phyloP scores from a whole-genome alignment of 75 land plant genomes.

The Cupressus sempervirens region DNA sequence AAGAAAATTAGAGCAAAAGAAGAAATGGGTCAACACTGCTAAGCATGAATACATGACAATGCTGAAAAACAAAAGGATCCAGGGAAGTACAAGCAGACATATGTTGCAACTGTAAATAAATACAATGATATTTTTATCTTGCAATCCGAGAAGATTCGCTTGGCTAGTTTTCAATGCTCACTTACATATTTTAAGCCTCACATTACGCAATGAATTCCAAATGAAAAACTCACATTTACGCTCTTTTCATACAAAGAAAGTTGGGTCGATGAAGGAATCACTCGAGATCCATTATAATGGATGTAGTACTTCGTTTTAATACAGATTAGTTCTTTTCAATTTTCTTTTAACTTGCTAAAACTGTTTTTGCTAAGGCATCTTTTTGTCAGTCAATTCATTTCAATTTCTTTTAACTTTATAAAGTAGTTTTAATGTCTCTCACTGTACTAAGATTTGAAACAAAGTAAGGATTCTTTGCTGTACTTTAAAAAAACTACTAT shows the following conservation, averaged over 20 bases:
- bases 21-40: background rate
- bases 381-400: background rate
- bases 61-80: conserved; percentile 10
- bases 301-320: no score
- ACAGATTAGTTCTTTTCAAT: no score
- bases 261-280: no score
- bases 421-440: background rate
- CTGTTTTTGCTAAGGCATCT: no score
- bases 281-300: no score
- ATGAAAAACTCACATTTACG: background rate
- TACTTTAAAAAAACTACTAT: no score
- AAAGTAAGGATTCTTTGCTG: background rate
- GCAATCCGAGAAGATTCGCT: background rate
- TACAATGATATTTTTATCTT: background rate
- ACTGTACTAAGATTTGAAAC: background rate
- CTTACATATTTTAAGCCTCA: background rate
- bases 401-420: no score
- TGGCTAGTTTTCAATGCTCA: background rate
- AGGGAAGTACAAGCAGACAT: background rate
- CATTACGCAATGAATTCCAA: background rate
- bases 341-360: no score
- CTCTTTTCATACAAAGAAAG: no score
- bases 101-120: background rate
- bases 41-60: conserved; percentile 3
- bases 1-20: background rate